Conservation (phyloP, 2,329 filamentous ascomycete species). For the Colletotrichum noveboracense region DNA sequence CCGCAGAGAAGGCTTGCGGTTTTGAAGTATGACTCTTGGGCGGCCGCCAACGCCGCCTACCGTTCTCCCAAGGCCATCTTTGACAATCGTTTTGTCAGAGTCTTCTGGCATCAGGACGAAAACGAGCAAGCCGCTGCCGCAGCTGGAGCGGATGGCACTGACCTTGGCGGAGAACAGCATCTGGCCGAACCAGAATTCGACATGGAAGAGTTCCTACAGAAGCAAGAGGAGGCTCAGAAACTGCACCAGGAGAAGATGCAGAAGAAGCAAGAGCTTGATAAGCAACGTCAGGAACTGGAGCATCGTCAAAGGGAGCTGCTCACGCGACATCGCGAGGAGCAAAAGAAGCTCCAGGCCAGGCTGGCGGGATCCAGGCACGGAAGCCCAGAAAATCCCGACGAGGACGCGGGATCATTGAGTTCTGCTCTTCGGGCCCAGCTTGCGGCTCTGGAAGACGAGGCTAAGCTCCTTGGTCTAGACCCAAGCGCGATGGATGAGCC, state of each 20-base stretch:
- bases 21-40: slow-evolving; percentile 72
- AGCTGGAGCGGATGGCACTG: slow-evolving; percentile 25
- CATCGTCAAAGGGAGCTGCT: slow-evolving; percentile 66
- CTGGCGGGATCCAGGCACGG: slow-evolving; percentile 58
- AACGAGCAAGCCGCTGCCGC: slow-evolving; percentile 36
- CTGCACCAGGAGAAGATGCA: slow-evolving; percentile 68
- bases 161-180: not conserved
- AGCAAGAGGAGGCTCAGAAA: slow-evolving; percentile 76
- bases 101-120: slow-evolving; percentile 75
- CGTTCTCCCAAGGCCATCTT: slow-evolving; percentile 81
- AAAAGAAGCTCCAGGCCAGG: slow-evolving; percentile 64
- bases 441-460: slow-evolving; percentile 76
- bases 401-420: slow-evolving; percentile 38
- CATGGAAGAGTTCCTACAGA: slow-evolving; percentile 70
- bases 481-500: slow-evolving; percentile 55
- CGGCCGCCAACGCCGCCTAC: slow-evolving; percentile 72
- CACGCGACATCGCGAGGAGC: slow-evolving; percentile 69
- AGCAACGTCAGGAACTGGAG: slow-evolving; percentile 68
- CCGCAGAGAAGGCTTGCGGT: slow-evolving; percentile 70
- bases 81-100: slow-evolving; percentile 85
- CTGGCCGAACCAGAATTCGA: slow-evolving; percentile 63
- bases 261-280: slow-evolving; percentile 67
- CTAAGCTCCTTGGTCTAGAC: slow-evolving; percentile 71
- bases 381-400: slow-evolving; percentile 25
- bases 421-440: slow-evolving; percentile 74